Evolutionary conservation across 257 asterid genomes (phyloP).

Genomic region (Henckelia pumila): DNA sequence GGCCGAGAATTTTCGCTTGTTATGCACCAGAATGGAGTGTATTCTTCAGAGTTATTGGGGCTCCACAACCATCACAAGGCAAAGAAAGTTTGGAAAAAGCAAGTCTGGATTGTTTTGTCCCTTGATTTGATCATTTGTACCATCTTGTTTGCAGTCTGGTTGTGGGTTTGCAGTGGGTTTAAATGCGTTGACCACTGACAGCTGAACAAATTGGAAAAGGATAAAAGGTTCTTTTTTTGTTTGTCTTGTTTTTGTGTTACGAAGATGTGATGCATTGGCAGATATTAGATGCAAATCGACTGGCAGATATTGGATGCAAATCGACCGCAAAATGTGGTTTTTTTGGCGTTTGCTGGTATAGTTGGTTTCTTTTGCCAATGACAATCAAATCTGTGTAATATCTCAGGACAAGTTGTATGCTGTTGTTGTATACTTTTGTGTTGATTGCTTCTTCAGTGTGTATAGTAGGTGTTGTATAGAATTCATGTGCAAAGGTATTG

Average conservation of each 20-base stretch:
- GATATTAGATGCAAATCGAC: too few relatives aligned
- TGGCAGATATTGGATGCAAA: constrained; percentile 19
- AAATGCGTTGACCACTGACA: neutral
- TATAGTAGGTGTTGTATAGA: neutral
- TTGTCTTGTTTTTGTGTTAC: neutral
- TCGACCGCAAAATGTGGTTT: neutral
- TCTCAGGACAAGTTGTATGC: neutral
- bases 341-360: neutral
- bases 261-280: neutral
- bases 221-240: constrained; percentile 14
- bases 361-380: neutral
- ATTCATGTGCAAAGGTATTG: neutral
- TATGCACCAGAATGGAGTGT: constrained; percentile 35
- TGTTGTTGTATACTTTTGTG: neutral
- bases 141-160: neutral
- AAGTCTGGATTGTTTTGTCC: constrained; percentile 50
- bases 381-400: neutral
- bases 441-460: neutral
- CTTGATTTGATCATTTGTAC: neutral
- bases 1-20: constrained; percentile 33
- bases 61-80: constrained; percentile 33
- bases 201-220: neutral
- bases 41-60: constrained; percentile 31
- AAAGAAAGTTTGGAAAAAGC: constrained; percentile 52
- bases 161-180: constrained; percentile 40